These are phyloP conservation scores for Candida yuanshanica DNA, from an alignment of 805 yeast genomes.

Conservation along the genomic window DNA sequence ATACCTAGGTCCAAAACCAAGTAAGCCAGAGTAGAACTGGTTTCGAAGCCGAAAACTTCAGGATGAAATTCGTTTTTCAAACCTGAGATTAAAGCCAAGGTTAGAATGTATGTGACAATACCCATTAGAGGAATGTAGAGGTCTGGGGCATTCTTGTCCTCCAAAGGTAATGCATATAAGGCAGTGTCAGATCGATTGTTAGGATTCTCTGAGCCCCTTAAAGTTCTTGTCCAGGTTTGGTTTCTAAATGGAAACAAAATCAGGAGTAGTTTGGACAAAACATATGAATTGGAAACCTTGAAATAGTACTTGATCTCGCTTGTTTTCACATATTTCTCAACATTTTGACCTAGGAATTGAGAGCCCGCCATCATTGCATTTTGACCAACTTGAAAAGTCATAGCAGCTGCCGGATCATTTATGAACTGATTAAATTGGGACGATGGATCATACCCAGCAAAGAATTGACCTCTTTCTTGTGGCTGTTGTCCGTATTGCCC, in stretches of 20 bases:
- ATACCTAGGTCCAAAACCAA: slow-evolving; percentile 69
- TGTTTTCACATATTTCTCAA: slow-evolving; percentile 43
- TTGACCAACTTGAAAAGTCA: slow-evolving; percentile 87
- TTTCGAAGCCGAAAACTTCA: slow-evolving; percentile 78
- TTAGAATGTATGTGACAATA: slow-evolving; percentile 74
- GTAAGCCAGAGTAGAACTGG: slow-evolving; percentile 82
- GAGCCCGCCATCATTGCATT: slow-evolving; percentile 79
- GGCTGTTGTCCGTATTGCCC: slow-evolving; percentile 16
- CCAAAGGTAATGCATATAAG: slow-evolving; percentile 66
- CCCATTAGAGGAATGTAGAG: slow-evolving; percentile 95
- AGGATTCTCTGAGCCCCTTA: slow-evolving; percentile 29
- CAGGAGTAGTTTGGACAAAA: slow-evolving; percentile 61
- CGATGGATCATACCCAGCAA: slow-evolving; percentile 4
- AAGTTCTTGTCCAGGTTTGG: slow-evolving; percentile 71
- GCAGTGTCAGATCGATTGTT: slow-evolving; percentile 13
- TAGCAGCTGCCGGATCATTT: slow-evolving; percentile 72
- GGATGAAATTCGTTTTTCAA: slow-evolving; percentile 89
- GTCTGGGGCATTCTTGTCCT: slow-evolving; percentile 93
- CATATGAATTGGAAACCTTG: slow-evolving; percentile 87
- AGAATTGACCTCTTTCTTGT: slow-evolving; percentile 7
- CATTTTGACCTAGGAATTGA: slow-evolving; percentile 62
- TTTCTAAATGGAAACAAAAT: slow-evolving; percentile 84
- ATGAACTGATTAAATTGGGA: slow-evolving; percentile 37
- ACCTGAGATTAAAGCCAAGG: slow-evolving; percentile 83
- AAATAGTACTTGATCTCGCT: slow-evolving; percentile 76